Evolutionary conservation across 2,329 filamentous ascomycete genomes (phyloP).

Genomic region (Fusarium coicis): DNA sequence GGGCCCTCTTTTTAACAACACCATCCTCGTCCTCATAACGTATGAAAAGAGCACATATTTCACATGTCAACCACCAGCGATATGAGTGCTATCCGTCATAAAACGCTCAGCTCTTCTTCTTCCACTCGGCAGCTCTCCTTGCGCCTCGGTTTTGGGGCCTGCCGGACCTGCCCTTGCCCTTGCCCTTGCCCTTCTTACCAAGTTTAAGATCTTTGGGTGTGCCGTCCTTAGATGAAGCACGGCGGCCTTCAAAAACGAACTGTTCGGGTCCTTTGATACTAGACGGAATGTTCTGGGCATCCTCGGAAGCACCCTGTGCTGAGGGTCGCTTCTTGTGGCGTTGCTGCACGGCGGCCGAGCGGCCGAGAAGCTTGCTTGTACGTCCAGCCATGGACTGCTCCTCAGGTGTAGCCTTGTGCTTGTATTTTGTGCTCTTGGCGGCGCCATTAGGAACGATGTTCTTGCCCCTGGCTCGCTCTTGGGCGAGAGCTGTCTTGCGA

Average conservation of each 20-base stretch:
- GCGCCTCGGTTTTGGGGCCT: constrained; percentile 54
- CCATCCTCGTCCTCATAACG: constrained; percentile 5
- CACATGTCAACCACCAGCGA: neutral
- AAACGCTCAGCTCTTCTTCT: constrained; percentile 50
- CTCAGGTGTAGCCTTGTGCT: constrained; percentile 75
- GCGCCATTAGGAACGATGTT: constrained; percentile 51
- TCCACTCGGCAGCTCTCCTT: constrained; percentile 57
- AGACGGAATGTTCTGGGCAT: constrained; percentile 14
- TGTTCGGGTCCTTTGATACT: constrained; percentile 70
- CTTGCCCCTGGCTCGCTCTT: constrained; percentile 48
- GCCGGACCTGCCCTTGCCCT: constrained; percentile 57
- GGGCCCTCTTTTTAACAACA: constrained; percentile 13
- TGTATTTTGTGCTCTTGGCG: constrained; percentile 65
- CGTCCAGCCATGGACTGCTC: constrained; percentile 79
- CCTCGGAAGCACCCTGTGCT: constrained; percentile 36
- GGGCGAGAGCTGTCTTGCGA: constrained; percentile 65
- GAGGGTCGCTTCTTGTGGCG: constrained; percentile 43
- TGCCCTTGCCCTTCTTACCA: constrained; percentile 65
- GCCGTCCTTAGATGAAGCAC: constrained; percentile 74
- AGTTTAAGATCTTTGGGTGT: constrained; percentile 71
- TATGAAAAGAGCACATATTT: constrained; percentile 10
- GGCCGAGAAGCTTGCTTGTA: constrained; percentile 78
- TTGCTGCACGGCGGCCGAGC: constrained; percentile 68
- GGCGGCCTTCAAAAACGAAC: constrained; percentile 84
- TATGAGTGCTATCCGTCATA: constrained; percentile 4